Percentiles rank a stretch among this genome's conserved stretches.
phyloP scores from a whole-genome alignment of 2,329 filamentous ascomycete genomes.

The Sporothrix variecibatus region DNA sequence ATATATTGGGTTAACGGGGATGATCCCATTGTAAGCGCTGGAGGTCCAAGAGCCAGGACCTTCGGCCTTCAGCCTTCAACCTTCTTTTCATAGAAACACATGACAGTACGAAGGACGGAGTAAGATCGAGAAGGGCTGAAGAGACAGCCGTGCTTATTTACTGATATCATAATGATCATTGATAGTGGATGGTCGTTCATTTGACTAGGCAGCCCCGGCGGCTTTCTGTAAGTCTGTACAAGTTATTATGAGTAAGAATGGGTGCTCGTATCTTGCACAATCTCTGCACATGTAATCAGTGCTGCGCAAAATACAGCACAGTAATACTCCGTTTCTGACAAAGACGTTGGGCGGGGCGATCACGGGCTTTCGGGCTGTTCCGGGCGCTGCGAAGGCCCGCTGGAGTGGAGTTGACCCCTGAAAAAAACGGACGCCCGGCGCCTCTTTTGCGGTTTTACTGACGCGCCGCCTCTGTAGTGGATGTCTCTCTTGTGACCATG shows the following conservation, averaged over 20 bases:
- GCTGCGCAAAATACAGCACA: neutral
- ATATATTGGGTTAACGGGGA: neutral
- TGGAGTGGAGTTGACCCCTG: constrained; percentile 18
- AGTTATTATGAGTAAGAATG: neutral
- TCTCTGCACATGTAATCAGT: neutral
- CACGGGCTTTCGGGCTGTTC: constrained; percentile 25
- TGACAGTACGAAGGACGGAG: neutral
- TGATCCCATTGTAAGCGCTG: neutral
- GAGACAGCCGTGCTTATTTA: neutral
- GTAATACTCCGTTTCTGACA: neutral
- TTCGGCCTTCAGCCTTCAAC: neutral
- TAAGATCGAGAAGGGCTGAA: neutral
- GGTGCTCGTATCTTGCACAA: neutral
- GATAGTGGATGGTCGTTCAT: neutral
- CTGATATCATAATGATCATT: neutral
- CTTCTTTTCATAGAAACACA: neutral
- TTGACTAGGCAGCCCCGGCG: neutral
- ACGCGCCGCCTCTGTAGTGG: neutral
- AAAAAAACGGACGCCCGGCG: neutral
- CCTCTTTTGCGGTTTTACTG: neutral
- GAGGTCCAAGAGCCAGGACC: neutral
- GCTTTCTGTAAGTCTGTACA: neutral
- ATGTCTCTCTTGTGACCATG: neutral
- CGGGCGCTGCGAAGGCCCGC: constrained; percentile 21
- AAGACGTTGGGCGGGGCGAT: neutral